Evolutionary conservation across 345 rosid genomes (phyloP), one percentile per base, ranked within the genome.

Genomic region (Pseudoturritis turrita): DNA sequence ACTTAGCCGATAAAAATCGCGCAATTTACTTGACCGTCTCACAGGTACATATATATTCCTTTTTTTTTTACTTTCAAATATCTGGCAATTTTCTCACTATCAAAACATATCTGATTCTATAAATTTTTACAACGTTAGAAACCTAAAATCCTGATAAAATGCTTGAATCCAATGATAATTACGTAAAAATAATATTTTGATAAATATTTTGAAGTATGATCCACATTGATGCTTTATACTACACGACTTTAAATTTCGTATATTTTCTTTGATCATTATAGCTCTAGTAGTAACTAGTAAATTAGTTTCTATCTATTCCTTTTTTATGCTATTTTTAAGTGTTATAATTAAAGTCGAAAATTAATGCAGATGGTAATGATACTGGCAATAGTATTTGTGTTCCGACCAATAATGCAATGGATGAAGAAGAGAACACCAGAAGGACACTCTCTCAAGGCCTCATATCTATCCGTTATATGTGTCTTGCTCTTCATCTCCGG

Each of bases 351-450:
- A 45, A 18, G 22, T 15, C 10, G 6, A 6, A 19, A 31, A 41
- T 18, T 17, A 28, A 25, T 63, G 77, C 61, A 74, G 78, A 52
- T 75, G 39, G 7, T 60, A 54, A 60, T 75, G 79, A 52, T 75
- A 51, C 1, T 53, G 57, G 13, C 50, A 11, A 44, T 77, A 65
- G 25, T 66, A 31, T 71, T 29, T 40, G 77, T 58, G 57, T 77
- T 54, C 61, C 79, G 88, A 3, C 88, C 84, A 25, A 62, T 72
- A 13, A 71, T 84, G 79, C 1, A 4, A 12, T 76, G 84, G 84
- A 80, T 84, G 86, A 73, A 49, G 62, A 74, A 22, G 33, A 47
- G 43, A 74, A 80, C 83, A 45, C 84, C 84, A 2, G 81, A 78
- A 22, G 86, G 83, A 50, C 70, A 78, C 19, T 45, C 78, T 9